Conservation (phyloP, 495 filamentous ascomycete species). For the Xylaria intraflava region DNA sequence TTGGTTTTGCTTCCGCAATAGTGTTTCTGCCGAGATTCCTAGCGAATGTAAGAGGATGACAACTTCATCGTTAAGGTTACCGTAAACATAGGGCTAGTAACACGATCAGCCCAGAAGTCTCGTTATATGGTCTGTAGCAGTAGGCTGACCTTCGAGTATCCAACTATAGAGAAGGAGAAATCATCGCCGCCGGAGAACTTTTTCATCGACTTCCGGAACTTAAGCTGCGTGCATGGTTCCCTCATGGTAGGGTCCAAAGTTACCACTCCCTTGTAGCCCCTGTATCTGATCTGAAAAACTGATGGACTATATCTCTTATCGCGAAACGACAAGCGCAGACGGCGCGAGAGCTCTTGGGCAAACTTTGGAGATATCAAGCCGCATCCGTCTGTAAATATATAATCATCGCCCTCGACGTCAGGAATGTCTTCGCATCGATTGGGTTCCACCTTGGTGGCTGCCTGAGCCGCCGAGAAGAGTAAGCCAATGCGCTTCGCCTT, state of each 20-base stretch:
- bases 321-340: slow-evolving; percentile 33
- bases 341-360: slow-evolving; percentile 31
- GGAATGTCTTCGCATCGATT: slow-evolving; percentile 41
- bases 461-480: slow-evolving; percentile 40
- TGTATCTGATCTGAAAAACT: slow-evolving; percentile 46
- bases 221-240: slow-evolving; percentile 22
- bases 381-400: slow-evolving; percentile 47
- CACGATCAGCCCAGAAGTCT: neutral
- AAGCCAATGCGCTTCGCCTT: slow-evolving; percentile 46
- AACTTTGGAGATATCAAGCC: slow-evolving; percentile 37
- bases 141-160: slow-evolving; percentile 38
- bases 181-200: slow-evolving; percentile 42
- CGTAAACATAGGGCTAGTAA: slow-evolving; percentile 41
- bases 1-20: slow-evolving; percentile 40
- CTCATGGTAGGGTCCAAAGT: slow-evolving; percentile 37
- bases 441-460: slow-evolving; percentile 31
- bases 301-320: slow-evolving; percentile 41
- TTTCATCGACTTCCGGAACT: slow-evolving; percentile 48
- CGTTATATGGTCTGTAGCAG: neutral
- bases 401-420: slow-evolving; percentile 38
- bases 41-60: slow-evolving; percentile 40
- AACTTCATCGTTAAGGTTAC: slow-evolving; percentile 46
- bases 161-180: slow-evolving; percentile 41
- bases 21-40: slow-evolving; percentile 30
- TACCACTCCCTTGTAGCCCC: slow-evolving; percentile 47